A percentile compares a stretch with the other conserved stretches of the same genome.
These are phyloP conservation scores for Metschnikowia peoriensis DNA, from an alignment of 805 yeast genomes.

Conservation along the genomic window DNA sequence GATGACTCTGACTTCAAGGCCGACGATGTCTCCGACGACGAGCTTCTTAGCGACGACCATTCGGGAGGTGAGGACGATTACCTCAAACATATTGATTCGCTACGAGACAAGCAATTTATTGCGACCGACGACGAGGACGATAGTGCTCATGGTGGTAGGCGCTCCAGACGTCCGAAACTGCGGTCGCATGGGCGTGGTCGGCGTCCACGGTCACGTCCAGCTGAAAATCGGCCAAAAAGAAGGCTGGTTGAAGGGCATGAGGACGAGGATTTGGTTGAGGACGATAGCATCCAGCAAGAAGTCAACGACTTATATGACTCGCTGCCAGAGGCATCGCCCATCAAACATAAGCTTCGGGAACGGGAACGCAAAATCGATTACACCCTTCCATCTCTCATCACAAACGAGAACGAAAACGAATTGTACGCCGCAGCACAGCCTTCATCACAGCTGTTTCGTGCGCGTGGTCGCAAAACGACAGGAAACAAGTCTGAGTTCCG, in stretches of 20 bases:
- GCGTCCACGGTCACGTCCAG: slow-evolving; percentile 17
- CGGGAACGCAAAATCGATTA: slow-evolving; percentile 67
- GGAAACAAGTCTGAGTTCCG: slow-evolving; percentile 47
- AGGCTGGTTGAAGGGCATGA: slow-evolving; percentile 5
- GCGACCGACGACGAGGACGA: slow-evolving; percentile 40
- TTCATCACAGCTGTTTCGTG: slow-evolving; percentile 21
- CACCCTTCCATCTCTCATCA: slow-evolving; percentile 77
- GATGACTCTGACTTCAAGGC: slow-evolving; percentile 23
- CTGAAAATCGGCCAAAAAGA: slow-evolving; percentile 14
- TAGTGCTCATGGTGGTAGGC: slow-evolving; percentile 20
- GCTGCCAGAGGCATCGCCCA: slow-evolving; percentile 50
- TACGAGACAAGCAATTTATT: slow-evolving; percentile 34
- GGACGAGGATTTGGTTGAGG: slow-evolving; percentile 24
- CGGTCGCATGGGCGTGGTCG: slow-evolving; percentile 28
- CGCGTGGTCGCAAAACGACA: slow-evolving; percentile 28
- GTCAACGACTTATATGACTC: slow-evolving; percentile 62
- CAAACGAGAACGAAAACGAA: slow-evolving; percentile 38
- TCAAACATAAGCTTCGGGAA: slow-evolving; percentile 42
- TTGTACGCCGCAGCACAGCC: slow-evolving; percentile 11
- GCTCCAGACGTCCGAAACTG: slow-evolving; percentile 19
- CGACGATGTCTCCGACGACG: slow-evolving; percentile 14
- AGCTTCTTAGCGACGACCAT: slow-evolving; percentile 11
- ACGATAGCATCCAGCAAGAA: slow-evolving; percentile 52
- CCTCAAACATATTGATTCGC: slow-evolving; percentile 23
- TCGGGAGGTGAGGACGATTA: slow-evolving; percentile 20